Evolutionary conservation across 345 rosid genomes (phyloP), one percentile per base, ranked within the genome.

Genomic region (Populus alba): DNA sequence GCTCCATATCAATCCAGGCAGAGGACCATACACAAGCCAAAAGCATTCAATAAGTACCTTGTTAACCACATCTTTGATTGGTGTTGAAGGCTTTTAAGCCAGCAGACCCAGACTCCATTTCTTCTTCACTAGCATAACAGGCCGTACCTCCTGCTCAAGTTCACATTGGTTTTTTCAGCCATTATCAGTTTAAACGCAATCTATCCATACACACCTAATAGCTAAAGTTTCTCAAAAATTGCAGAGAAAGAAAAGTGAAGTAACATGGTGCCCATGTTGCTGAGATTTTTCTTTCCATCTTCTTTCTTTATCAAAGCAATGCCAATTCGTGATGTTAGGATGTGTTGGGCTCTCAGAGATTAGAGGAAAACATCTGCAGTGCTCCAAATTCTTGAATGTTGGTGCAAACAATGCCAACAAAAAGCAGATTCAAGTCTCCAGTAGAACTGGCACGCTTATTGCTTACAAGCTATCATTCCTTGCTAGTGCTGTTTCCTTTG

Each of bases 401-500:
- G 17, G 38, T 53, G 13, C 76, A 6, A 39, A 25, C 27, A 72
- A n/a, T 51, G 18, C 16, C 63, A 23, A 0, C 18, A 3, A n/a
- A 33, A 71, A 81, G 23, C 38, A 53, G 41, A 70, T 75, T 66
- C 37, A 43, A 27, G 70, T 91, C 71, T 84, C 95, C 0, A 83
- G 94, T 66, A 79, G 85, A 77, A 82, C 3, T 41, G 94, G 94
- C 37, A 90, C 91, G 97, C 86, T 89, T 13, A 12, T 81, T 33
- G 6, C 85, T 17, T 91, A 91, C 17, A 51, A 89, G 2, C 97
- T 93, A 0, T 87, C 98, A 3, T 87, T 91, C 75, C 78, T 91
- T 10, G 88, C 84, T 1, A 86, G 85, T 9, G 49, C 82, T 7
- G 84, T 85, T 73, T 89, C 98, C 75, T 87, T 89, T 76, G 72